Percentiles rank a stretch among this genome's conserved stretches.
phyloP scores from a whole-genome alignment of 169 alveolate genomes.

The Plasmodium billcollinsi region DNA sequence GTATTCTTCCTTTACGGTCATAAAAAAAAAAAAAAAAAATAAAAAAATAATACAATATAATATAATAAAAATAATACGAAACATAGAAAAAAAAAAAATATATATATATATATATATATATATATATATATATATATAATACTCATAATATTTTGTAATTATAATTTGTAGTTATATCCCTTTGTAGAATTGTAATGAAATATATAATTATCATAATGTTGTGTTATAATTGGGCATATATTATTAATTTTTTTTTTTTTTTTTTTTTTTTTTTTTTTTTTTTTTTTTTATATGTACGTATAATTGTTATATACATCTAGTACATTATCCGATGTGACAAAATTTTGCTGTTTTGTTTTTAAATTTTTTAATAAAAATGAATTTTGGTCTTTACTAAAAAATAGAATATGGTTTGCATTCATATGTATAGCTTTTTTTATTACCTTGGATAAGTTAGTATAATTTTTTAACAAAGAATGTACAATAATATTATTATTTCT shows the following conservation, averaged over 20 bases:
- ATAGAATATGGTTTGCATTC: conserved; percentile 22
- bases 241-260: no score
- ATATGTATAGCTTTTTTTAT: conserved; percentile 56
- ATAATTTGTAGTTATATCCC: no score
- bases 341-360: conserved; percentile 39
- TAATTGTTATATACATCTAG: conserved; percentile 10
- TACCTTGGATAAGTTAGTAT: conserved; percentile 41
- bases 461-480: conserved; percentile 17
- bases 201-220: no score
- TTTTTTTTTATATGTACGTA: neutral
- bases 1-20: no score
- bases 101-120: neutral
- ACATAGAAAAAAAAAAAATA: neutral
- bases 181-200: no score
- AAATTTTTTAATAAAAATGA: conserved; percentile 26
- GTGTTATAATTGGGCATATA: no score
- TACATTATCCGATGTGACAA: conserved; percentile 30
- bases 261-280: neutral
- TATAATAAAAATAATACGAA: neutral
- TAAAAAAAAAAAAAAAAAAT: no score
- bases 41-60: no score
- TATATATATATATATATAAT: no score
- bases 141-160: no score
- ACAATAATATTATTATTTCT: conserved; percentile 31
- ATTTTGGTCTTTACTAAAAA: conserved; percentile 12